These are phyloP conservation scores for Trametes cubensis DNA, from an alignment of 768 basidiomycete species.

Conservation along the genomic window DNA sequence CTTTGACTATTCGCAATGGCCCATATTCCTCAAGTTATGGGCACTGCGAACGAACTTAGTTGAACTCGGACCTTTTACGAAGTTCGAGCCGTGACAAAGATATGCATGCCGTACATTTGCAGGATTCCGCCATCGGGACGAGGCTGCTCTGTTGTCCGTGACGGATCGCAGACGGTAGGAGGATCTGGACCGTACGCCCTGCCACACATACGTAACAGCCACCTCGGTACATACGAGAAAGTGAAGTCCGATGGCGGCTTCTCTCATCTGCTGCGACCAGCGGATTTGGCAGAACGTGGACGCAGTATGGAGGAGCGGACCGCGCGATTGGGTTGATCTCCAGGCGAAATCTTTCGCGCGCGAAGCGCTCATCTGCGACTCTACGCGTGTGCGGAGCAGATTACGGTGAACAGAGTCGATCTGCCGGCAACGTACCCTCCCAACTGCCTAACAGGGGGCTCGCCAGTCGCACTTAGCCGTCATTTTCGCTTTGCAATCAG, in stretches of 20 bases:
- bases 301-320: no score
- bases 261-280: not conserved
- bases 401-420: not conserved
- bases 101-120: not conserved
- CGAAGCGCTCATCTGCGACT: not conserved
- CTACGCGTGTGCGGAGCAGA: not conserved
- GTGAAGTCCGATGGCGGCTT: not conserved
- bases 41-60: no score
- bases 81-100: not conserved
- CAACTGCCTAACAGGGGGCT: not conserved
- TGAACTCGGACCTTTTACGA: not conserved
- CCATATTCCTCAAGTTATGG: no score
- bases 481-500: conserved; percentile 1
- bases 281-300: not conserved
- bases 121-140: not conserved
- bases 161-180: not conserved
- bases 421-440: not conserved
- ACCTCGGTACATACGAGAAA: no score
- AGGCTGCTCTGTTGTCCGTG: not conserved
- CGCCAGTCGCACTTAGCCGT: not conserved
- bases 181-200: not conserved
- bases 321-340: not conserved
- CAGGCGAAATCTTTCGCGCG: not conserved
- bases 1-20: no score
- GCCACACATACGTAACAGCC: not conserved